Percentiles rank a stretch among this genome's conserved stretches.
Evolutionary conservation across 2,329 filamentous ascomycete genomes (phyloP).

Genomic region (Alternaria triticina): DNA sequence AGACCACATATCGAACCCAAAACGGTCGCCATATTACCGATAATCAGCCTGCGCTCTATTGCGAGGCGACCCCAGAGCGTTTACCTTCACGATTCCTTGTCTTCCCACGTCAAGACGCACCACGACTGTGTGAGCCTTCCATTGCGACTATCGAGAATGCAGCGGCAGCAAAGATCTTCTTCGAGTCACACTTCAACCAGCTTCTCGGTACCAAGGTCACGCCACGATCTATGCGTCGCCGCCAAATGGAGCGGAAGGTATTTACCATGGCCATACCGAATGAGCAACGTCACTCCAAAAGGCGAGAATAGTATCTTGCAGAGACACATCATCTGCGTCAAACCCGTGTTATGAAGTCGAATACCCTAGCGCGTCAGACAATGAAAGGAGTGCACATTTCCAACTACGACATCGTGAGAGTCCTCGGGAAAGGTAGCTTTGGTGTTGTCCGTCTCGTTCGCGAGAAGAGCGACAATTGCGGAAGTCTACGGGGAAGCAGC

Average conservation of each 20-base stretch:
- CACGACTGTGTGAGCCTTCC: slow-evolving; percentile 44
- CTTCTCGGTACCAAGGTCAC: slow-evolving; percentile 62
- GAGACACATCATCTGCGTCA: slow-evolving; percentile 81
- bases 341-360: slow-evolving; percentile 71
- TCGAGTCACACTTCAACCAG: slow-evolving; percentile 85
- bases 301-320: slow-evolving; percentile 66
- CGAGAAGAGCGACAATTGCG: slow-evolving; percentile 57
- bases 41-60: slow-evolving; percentile 23
- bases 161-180: slow-evolving; percentile 81
- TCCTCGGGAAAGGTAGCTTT: slow-evolving; percentile 93
- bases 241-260: slow-evolving; percentile 69
- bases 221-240: slow-evolving; percentile 66
- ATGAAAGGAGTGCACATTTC: slow-evolving; percentile 61
- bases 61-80: slow-evolving; percentile 21
- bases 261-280: slow-evolving; percentile 61
- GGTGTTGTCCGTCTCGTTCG: slow-evolving; percentile 87
- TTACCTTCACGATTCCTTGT: slow-evolving; percentile 32
- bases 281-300: slow-evolving; percentile 62
- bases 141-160: slow-evolving; percentile 74
- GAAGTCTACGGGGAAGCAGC: slow-evolving; percentile 17
- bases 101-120: slow-evolving; percentile 45
- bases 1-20: slow-evolving; percentile 32
- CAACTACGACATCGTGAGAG: slow-evolving; percentile 80
- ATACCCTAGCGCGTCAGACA: slow-evolving; percentile 57
- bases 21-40: slow-evolving; percentile 20